Percentiles rank a stretch among this genome's conserved stretches.
Conservation (phyloP, 805 yeast species). For the Wickerhamomyces chambardii region DNA sequence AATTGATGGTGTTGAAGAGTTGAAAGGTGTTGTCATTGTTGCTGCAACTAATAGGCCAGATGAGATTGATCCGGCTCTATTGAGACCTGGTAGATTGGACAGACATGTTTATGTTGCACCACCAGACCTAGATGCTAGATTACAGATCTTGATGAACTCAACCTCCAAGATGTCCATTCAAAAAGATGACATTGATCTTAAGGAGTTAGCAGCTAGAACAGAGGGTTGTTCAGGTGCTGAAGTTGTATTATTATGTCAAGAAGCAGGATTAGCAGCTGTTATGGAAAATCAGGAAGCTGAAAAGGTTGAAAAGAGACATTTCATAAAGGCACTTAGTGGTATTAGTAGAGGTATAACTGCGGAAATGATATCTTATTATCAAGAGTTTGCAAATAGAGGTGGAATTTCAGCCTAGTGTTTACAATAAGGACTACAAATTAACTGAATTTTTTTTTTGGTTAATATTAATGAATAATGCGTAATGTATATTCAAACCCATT, state of each 20-base stretch:
- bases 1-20: conserved; percentile 94
- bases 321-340: conserved; percentile 57
- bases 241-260: conserved; percentile 84
- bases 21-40: conserved; percentile 86
- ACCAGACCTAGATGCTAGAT: conserved; percentile 75
- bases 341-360: conserved; percentile 73
- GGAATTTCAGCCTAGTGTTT: conserved; percentile 11
- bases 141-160: conserved; percentile 67
- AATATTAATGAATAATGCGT: too few species aligned
- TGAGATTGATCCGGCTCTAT: conserved; percentile 82
- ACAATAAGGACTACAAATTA: too few species aligned
- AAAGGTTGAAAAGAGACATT: conserved; percentile 55
- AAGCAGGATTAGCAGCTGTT: conserved; percentile 91
- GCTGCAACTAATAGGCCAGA: conserved; percentile 98
- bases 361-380: conserved; percentile 77
- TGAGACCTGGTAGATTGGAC: conserved; percentile 94
- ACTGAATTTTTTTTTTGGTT: too few species aligned
- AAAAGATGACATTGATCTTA: conserved; percentile 35
- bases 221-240: conserved; percentile 98
- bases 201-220: conserved; percentile 48
- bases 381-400: conserved; percentile 33
- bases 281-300: conserved; percentile 60
- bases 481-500: too few species aligned
- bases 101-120: conserved; percentile 90
- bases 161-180: conserved; percentile 54